Evolutionary conservation across 2,329 filamentous ascomycete species (phyloP).

Genomic region (Emmonsia crescens): DNA sequence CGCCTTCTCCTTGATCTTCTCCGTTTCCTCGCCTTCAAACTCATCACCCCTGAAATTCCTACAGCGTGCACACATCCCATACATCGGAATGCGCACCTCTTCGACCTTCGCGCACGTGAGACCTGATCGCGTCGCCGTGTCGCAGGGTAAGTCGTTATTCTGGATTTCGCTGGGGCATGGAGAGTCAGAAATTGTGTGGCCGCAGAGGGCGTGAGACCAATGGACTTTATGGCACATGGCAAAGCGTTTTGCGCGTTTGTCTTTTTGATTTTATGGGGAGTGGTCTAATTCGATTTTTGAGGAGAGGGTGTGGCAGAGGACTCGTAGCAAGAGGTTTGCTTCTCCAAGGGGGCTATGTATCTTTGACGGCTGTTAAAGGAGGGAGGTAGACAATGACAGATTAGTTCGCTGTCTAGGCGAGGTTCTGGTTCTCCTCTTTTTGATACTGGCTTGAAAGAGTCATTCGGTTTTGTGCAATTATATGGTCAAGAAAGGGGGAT

Average conservation of each 20-base stretch:
- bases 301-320: not conserved
- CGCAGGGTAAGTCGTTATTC: not conserved
- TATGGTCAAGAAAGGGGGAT: too few species aligned
- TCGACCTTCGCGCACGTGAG: not conserved
- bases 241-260: not conserved
- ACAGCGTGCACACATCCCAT: not conserved
- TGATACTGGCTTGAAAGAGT: too few species aligned
- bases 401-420: too few species aligned
- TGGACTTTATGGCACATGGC: conserved; percentile 18
- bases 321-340: not conserved
- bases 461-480: too few species aligned
- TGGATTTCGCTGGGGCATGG: not conserved
- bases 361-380: not conserved
- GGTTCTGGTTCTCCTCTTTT: too few species aligned
- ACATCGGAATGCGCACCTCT: not conserved
- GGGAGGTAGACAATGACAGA: not conserved
- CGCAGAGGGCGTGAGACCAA: conserved; percentile 18
- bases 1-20: not conserved
- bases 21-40: not conserved
- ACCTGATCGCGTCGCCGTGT: not conserved
- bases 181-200: conserved; percentile 9
- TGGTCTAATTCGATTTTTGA: not conserved
- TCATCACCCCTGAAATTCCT: not conserved
- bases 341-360: not conserved
- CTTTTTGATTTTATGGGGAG: not conserved